Conservation (phyloP, 2,329 filamentous ascomycete genomes). For the Aureobasidium namibiae region DNA sequence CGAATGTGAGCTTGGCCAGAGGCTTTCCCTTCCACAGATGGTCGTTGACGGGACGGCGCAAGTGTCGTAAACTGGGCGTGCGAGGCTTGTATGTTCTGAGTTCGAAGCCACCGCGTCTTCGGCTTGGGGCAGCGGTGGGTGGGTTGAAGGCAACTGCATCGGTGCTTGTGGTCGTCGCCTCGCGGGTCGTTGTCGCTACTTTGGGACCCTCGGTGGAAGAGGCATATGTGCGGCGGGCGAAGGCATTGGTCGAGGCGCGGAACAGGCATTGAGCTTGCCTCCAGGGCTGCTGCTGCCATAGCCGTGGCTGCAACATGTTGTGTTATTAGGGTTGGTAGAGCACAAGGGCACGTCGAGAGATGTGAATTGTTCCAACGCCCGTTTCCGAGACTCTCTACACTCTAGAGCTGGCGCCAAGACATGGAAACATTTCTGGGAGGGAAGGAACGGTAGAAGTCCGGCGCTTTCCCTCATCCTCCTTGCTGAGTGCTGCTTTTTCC, state of each 20-base stretch:
- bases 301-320: slow-evolving; percentile 58
- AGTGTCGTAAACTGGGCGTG: slow-evolving; percentile 85
- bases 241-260: slow-evolving; percentile 27
- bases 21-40: slow-evolving; percentile 94
- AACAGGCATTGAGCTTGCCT: slow-evolving; percentile 40
- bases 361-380: slow-evolving; percentile 1
- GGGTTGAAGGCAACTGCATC: slow-evolving; percentile 34
- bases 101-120: slow-evolving; percentile 33
- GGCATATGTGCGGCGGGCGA: slow-evolving; percentile 44
- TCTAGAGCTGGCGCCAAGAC: slow-evolving; percentile 1
- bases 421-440: slow-evolving; percentile 1
- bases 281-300: slow-evolving; percentile 35
- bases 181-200: slow-evolving; percentile 16
- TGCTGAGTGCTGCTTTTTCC: background rate
- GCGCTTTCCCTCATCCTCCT: background rate
- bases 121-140: slow-evolving; percentile 28
- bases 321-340: background rate
- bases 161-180: slow-evolving; percentile 18
- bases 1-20: slow-evolving; percentile 71
- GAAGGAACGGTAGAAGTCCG: background rate
- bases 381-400: background rate
- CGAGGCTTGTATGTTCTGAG: slow-evolving; percentile 87
- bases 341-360: background rate
- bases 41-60: slow-evolving; percentile 87
- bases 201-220: slow-evolving; percentile 31